phyloP scores from a whole-genome alignment of 306 rosid genomes.

The Rubus idaeus region DNA sequence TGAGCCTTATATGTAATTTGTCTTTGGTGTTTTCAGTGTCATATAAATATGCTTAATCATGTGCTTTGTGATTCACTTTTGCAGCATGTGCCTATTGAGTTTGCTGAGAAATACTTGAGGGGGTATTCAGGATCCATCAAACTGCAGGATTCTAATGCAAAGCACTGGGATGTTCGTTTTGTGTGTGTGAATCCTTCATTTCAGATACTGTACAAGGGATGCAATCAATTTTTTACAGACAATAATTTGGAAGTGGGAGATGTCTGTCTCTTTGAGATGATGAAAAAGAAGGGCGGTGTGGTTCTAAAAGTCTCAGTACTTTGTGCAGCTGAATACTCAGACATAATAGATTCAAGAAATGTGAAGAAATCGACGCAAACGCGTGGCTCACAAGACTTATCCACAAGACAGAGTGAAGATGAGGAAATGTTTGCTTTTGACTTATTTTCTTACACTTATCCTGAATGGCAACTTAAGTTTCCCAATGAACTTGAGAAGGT shows the following conservation, averaged over 20 bases:
- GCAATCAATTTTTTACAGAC: neutral
- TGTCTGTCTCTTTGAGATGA: neutral
- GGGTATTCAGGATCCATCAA: neutral
- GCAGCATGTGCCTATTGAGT: constrained; percentile 33
- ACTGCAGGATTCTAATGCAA: constrained; percentile 23
- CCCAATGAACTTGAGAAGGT: constrained; percentile 1
- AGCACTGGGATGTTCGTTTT: constrained; percentile 14
- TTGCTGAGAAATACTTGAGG: constrained; percentile 23
- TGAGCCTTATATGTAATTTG: constrained; percentile 11
- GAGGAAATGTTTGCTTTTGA: neutral
- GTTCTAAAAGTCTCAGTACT: neutral
- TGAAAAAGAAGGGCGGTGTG: neutral
- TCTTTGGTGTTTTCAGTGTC: neutral
- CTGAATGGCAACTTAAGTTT: neutral
- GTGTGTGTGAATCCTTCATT: neutral
- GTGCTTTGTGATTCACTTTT: neutral
- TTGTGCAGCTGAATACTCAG: neutral
- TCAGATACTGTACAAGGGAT: neutral
- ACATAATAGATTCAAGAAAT: neutral
- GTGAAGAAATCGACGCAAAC: neutral
- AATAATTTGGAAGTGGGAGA: neutral
- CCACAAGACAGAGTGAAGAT: neutral
- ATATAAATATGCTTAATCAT: neutral
- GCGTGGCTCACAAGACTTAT: neutral
- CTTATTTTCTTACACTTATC: neutral